A percentile compares a stretch with the other conserved stretches of the same genome.
Conservation (phyloP, 164 flowering plant species). For the Pachysandra terminalis region DNA sequence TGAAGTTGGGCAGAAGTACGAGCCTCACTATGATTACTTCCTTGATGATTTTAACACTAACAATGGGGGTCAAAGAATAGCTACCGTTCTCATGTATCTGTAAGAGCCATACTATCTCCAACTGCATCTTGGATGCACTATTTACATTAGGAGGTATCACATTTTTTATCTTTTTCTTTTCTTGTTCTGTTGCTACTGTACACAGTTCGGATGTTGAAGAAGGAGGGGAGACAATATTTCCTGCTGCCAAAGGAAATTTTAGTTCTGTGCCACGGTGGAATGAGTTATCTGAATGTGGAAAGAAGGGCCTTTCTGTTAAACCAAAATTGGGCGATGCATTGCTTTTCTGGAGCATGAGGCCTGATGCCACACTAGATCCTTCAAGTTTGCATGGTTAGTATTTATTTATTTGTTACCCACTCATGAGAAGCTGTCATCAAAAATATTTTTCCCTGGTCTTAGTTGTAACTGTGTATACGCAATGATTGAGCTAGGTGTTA, state of each 20-base stretch:
- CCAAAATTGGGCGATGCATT: conserved; percentile 92
- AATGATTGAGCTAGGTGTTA: too few relatives aligned
- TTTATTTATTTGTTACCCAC: not conserved
- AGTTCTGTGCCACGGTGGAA: conserved; percentile 77
- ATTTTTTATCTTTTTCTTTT: not conserved
- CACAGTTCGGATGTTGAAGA: conserved; percentile 98
- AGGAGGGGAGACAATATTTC: conserved; percentile 96
- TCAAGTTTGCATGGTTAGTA: conserved; percentile 84
- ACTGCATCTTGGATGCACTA: not conserved
- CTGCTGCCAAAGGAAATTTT: conserved; percentile 63
- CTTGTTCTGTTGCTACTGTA: conserved; percentile 13
- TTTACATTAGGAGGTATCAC: not conserved
- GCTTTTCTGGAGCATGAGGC: conserved; percentile 96
- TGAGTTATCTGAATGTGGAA: conserved; percentile 82
- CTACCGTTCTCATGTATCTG: conserved; percentile 94
- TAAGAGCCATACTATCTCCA: conserved; percentile 31
- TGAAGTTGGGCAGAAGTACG: conserved; percentile 92
- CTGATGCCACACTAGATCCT: conserved; percentile 86
- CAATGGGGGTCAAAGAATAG: conserved; percentile 89
- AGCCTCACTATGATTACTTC: conserved; percentile 89
- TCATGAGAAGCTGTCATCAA: not conserved
- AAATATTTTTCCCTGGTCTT: not conserved
- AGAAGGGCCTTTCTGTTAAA: conserved; percentile 71
- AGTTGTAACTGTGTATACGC: not conserved
- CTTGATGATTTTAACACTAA: conserved; percentile 73